These are phyloP conservation scores for Alternaria sp. DNA, from an alignment of 2,329 filamentous ascomycete genomes.

Conservation along the genomic window DNA sequence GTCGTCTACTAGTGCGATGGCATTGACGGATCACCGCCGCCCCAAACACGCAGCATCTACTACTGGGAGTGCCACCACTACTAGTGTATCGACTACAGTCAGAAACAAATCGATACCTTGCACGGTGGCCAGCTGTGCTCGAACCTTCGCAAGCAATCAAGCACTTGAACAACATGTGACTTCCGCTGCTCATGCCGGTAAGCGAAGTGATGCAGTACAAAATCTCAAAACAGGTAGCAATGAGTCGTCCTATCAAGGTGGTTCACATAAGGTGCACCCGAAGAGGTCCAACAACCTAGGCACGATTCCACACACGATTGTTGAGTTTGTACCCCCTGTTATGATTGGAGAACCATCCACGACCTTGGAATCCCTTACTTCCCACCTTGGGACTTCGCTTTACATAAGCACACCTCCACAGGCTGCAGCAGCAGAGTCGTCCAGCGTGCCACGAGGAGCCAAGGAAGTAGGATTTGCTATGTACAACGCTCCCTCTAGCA, in stretches of 20 bases:
- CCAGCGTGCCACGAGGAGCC: background rate
- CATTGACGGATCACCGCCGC: background rate
- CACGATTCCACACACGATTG: background rate
- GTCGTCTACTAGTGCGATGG: background rate
- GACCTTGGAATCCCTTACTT: background rate
- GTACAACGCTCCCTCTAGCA: background rate
- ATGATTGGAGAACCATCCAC: background rate
- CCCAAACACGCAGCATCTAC: background rate
- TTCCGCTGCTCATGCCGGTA: too few relatives aligned
- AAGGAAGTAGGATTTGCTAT: background rate
- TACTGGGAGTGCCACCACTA: background rate
- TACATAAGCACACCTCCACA: background rate
- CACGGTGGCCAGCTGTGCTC: too few relatives aligned
- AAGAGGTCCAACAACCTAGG: background rate
- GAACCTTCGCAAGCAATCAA: too few relatives aligned
- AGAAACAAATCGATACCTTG: too few relatives aligned
- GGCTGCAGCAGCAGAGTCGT: background rate
- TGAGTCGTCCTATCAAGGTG: too few relatives aligned
- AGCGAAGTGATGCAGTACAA: background rate
- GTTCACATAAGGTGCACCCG: background rate
- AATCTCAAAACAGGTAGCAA: background rate
- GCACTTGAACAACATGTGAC: too few relatives aligned
- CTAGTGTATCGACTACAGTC: too few relatives aligned
- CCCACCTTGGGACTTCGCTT: background rate
- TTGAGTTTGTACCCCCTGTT: background rate